phyloP scores from a whole-genome alignment of 1,284 basidiomycete species.

The Cerrena zonata region DNA sequence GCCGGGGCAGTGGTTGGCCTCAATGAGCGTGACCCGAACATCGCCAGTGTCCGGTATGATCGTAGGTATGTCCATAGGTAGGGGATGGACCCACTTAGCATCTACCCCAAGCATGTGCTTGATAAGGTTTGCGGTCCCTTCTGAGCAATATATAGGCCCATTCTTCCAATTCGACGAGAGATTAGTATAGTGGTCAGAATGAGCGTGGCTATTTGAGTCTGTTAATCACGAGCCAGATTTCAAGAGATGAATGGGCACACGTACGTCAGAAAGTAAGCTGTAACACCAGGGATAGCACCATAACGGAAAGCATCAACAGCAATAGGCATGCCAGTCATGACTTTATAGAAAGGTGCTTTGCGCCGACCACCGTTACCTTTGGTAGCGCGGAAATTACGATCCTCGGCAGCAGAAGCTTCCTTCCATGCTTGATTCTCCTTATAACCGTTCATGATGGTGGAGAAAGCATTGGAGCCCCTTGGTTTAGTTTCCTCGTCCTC shows the following conservation, averaged over 20 bases:
- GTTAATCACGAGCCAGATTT: background rate
- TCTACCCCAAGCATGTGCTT: conserved; percentile 85
- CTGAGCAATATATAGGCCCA: conserved; percentile 93
- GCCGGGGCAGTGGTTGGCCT: conserved; percentile 97
- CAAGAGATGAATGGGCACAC: conserved; percentile 17
- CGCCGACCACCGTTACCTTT: conserved; percentile 55
- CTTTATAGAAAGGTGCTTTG: conserved; percentile 89
- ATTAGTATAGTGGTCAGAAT: conserved; percentile 92
- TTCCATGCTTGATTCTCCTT: conserved; percentile 82
- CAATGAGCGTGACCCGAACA: conserved; percentile 87
- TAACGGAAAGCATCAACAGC: conserved; percentile 94
- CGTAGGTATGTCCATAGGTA: conserved; percentile 76
- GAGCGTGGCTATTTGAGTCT: conserved; percentile 69
- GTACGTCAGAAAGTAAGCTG: conserved; percentile 84
- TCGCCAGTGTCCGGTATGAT: conserved; percentile 79
- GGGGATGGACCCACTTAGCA: conserved; percentile 77
- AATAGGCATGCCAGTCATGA: conserved; percentile 95
- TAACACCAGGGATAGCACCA: conserved; percentile 82
- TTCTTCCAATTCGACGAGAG: conserved; percentile 81
- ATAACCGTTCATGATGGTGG: conserved; percentile 75
- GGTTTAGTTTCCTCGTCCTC: conserved; percentile 3
- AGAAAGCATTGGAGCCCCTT: conserved; percentile 49
- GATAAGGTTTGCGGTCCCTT: conserved; percentile 86
- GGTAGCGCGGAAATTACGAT: conserved; percentile 40
- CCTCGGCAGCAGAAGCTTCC: conserved; percentile 58